Evolutionary conservation across 2,329 filamentous ascomycete genomes (phyloP).

Genomic region (Colletotrichum zoysiae): DNA sequence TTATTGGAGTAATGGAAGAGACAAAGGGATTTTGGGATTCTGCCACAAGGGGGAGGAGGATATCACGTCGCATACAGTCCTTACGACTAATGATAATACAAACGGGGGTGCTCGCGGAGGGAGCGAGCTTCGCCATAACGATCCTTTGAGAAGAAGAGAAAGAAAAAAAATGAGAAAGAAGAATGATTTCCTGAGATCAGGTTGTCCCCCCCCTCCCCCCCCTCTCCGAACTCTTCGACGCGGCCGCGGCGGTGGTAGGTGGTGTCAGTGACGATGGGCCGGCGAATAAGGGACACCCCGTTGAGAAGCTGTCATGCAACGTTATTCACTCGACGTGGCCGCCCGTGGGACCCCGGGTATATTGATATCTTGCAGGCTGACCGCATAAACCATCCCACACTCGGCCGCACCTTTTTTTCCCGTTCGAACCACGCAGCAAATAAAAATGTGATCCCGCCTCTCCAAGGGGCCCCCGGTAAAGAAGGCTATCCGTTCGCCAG

Average conservation of each 20-base stretch:
- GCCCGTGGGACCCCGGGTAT: conserved; percentile 1
- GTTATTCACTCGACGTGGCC: background rate
- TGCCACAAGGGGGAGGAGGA: conserved; percentile 13
- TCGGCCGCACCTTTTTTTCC: background rate
- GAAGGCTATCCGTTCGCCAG: background rate
- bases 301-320: background rate
- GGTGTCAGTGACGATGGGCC: background rate
- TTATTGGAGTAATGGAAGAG: background rate
- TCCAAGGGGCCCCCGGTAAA: background rate
- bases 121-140: conserved; percentile 5
- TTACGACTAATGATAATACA: conserved; percentile 28
- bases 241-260: background rate
- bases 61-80: conserved; percentile 20
- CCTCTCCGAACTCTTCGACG: background rate
- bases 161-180: background rate
- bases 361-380: conserved; percentile 22
- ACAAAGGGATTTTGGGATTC: conserved; percentile 16
- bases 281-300: background rate
- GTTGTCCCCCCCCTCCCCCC: too few species aligned
- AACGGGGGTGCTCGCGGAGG: background rate
- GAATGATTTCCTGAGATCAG: background rate
- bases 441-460: background rate
- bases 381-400: background rate
- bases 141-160: conserved; percentile 5
- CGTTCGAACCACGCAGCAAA: background rate